Base-by-base conservation (phyloP, 2,329 filamentous ascomycete species). In the Hypomyces perniciosus region DNA sequence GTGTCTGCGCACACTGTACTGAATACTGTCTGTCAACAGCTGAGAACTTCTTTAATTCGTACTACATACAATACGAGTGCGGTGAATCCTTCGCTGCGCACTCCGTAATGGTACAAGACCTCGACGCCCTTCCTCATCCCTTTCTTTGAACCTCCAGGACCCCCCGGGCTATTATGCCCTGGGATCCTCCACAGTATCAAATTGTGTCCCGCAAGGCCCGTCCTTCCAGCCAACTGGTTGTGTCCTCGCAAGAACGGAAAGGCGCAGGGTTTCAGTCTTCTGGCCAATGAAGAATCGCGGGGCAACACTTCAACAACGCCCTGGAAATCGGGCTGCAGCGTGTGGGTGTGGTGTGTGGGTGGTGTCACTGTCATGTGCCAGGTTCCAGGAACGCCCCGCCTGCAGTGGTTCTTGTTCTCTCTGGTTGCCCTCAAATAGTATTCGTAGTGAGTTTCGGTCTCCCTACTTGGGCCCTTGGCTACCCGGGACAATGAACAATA, bases 301-400 rank as follows among this genome's bases (percentile, higher is more conserved):
- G 64, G 62, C 63, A 62, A 58, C 56, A 60, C 53, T 60, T 37
- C 30, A 49, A 52, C 52, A 50, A 51, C 58, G 61, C 58, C 62
- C 61, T 63, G 49, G 58, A 56, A 64, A 61, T 65, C 62, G 60
- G 59, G 58, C 59, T 64, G 63, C 64, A 65, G 62, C 61, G 56
- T 60, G 58, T 48, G 33, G 33, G 45, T 30, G 42, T 45, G 48
- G 29, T 10, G 27, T 10, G 12, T 34, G 45, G 50, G 48, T 43
- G 33, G 39, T 52, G 46, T 41, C 42, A 44, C 51, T 46, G 46
- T 51, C 53, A 52, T 30, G 47, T 50, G 47, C 50, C 44, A 51
- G 44, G 58, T 64, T 64, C 61, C 65, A 68, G 65, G 65, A 66
- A 68, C 65, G 63, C 62, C 65, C 65, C 64, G 61, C 66, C 60